Conservation (phyloP, 129 eudicot genomes). For the Kitagawia praeruptora region DNA sequence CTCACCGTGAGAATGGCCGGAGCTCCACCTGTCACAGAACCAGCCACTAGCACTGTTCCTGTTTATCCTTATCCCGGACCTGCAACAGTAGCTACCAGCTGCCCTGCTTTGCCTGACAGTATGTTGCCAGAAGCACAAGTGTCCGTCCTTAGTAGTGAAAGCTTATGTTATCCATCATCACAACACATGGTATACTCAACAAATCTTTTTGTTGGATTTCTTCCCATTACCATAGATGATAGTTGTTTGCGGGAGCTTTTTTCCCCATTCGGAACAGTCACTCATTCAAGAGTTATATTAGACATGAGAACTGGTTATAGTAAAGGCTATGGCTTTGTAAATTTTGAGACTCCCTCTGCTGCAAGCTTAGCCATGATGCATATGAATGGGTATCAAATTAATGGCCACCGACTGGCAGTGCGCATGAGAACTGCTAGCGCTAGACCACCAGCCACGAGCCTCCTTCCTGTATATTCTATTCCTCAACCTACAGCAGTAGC, state of each 20-base stretch:
- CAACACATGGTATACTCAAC: not conserved
- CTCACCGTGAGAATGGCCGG: conserved; percentile 29
- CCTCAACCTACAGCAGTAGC: not conserved
- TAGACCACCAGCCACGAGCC: not conserved
- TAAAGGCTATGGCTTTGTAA: conserved; percentile 28
- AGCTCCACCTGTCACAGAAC: conserved; percentile 3
- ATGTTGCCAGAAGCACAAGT: conserved; percentile 13
- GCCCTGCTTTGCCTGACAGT: not conserved
- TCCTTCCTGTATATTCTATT: not conserved
- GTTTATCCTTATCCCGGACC: not conserved
- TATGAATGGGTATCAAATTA: conserved; percentile 25
- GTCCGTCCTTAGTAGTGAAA: not conserved
- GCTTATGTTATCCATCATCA: conserved; percentile 3
- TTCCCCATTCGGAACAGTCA: conserved; percentile 24
- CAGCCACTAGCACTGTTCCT: conserved; percentile 3
- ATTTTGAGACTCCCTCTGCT: conserved; percentile 20
- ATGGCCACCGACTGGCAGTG: conserved; percentile 22
- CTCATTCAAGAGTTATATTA: not conserved
- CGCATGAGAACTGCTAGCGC: conserved; percentile 18
- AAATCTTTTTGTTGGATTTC: conserved; percentile 1
- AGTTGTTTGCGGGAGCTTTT: conserved; percentile 21
- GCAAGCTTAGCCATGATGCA: conserved; percentile 21
- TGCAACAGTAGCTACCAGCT: conserved; percentile 4
- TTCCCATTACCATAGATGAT: conserved; percentile 18
- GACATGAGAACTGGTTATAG: conserved; percentile 19